Evolutionary conservation across 1,284 basidiomycete genomes (phyloP), one percentile per base, ranked within the genome.

Genomic region (Leccinum fuscescens): DNA sequence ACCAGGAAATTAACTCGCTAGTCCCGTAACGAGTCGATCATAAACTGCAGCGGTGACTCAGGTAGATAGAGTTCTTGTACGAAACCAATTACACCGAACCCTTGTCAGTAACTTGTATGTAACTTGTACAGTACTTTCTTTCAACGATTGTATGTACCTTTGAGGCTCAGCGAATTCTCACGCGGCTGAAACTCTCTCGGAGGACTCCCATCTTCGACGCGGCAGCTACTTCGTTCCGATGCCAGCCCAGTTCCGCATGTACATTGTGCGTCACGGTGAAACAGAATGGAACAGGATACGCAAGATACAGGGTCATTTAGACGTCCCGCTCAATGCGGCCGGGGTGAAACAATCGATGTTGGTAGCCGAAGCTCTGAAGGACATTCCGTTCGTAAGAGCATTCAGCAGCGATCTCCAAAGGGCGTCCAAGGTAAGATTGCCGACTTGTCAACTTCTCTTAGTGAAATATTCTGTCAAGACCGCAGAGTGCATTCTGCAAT

Each of bases 201-300:
- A 51, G 9, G 15, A 31, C 50, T 51, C 6, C 29, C 22, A 12
- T n/a, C 64, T 50, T 44, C 29, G 17, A 20, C 20, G 17, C 44
- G 14, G n/a, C 31, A 31, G 22, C 17, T 24, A 44, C 42, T 48
- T 24, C 29, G 15, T 57, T 56, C 24, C 59, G 39, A 72, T 71
- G 69, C 59, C 62, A 33, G 56, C 72, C 54, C 59, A 64, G 52
- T 74, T 78, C 37, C 77, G 77, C 49, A 67, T 92, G 44, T 89
- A 86, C 69, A 76, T 92, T 61, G 81, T 91, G 50, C 83, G 89
- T 51, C 90, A 92, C 66, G 90, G 89, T 35, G 89, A 92, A 76
- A 92, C 89, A 31, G 79, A 84, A 54, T 84, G 82, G 68, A 92
- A 91, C 70, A 74, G 77, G 57, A 71, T 75, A 9, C 77, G 77